Evolutionary conservation across 2,329 filamentous ascomycete species (phyloP).

Genomic region (Sarocladiaceae sp.): DNA sequence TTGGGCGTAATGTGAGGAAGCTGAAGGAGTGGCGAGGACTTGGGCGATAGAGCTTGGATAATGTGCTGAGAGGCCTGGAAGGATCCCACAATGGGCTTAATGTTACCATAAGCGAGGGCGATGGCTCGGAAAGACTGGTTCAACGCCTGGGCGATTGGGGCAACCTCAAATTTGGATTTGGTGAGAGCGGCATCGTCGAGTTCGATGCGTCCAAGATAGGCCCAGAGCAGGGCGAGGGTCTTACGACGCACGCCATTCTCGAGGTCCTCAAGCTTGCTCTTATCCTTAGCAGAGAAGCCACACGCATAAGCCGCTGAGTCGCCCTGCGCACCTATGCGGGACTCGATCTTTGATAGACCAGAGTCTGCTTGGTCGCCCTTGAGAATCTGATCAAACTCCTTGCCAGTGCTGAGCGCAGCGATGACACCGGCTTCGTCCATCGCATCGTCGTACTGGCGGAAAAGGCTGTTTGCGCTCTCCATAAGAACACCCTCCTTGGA

Average conservation of each 20-base stretch:
- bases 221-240: conserved; percentile 85
- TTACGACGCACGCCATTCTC: conserved; percentile 79
- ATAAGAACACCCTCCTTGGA: conserved; percentile 92
- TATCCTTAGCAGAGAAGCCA: conserved; percentile 67
- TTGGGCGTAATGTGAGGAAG: conserved; percentile 76
- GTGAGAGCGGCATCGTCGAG: conserved; percentile 72
- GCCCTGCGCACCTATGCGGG: conserved; percentile 62
- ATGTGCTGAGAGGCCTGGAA: conserved; percentile 80
- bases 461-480: conserved; percentile 89
- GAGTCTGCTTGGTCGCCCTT: conserved; percentile 73
- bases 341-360: conserved; percentile 77
- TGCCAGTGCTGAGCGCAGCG: conserved; percentile 73
- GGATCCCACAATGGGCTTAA: conserved; percentile 72
- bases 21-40: conserved; percentile 81
- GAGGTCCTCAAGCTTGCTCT: conserved; percentile 67
- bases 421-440: conserved; percentile 77
- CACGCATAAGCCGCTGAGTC: conserved; percentile 41
- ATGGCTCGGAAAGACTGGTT: conserved; percentile 86
- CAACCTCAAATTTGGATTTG: conserved; percentile 82
- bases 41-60: conserved; percentile 82
- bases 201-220: conserved; percentile 84
- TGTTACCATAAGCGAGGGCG: conserved; percentile 78
- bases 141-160: conserved; percentile 76
- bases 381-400: conserved; percentile 74
- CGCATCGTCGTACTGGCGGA: conserved; percentile 84